Evolutionary conservation across 805 yeast species (phyloP).

Genomic region (Limtongozyma cylindracea): DNA sequence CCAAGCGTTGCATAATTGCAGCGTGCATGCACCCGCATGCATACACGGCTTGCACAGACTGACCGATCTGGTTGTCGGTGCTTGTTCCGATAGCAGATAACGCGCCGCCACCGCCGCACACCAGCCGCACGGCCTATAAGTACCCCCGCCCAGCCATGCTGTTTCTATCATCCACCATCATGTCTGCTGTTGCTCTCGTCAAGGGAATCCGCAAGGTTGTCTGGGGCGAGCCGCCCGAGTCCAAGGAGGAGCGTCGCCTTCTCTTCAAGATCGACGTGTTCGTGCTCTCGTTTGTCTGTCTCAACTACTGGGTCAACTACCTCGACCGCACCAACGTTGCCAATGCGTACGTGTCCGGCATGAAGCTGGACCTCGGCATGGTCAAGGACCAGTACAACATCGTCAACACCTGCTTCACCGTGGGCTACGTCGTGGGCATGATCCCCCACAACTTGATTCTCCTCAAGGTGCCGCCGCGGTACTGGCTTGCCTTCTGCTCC

Average conservation of each 20-base stretch:
- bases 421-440: conserved; percentile 36
- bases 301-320: conserved; percentile 22
- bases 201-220: conserved; percentile 1
- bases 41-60: too few relatives aligned
- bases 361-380: conserved; percentile 28
- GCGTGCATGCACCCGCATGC: too few relatives aligned
- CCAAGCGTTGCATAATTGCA: too few relatives aligned
- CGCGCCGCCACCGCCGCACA: too few relatives aligned
- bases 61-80: too few relatives aligned
- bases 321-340: conserved; percentile 28
- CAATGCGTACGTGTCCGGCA: conserved; percentile 42
- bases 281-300: conserved; percentile 14
- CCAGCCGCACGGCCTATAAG: too few relatives aligned
- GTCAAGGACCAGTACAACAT: conserved; percentile 21
- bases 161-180: too few relatives aligned
- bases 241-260: conserved; percentile 8
- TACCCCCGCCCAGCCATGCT: too few relatives aligned
- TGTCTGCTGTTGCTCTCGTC: too few relatives aligned
- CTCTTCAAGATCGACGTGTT: conserved; percentile 14
- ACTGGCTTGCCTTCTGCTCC: conserved; percentile 27
- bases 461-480: conserved; percentile 24
- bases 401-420: conserved; percentile 27
- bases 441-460: conserved; percentile 33
- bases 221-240: conserved; percentile 10
- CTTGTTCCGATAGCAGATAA: too few relatives aligned